Conservation (phyloP, 768 basidiomycete genomes). For the Leccinum pellstonianum region DNA sequence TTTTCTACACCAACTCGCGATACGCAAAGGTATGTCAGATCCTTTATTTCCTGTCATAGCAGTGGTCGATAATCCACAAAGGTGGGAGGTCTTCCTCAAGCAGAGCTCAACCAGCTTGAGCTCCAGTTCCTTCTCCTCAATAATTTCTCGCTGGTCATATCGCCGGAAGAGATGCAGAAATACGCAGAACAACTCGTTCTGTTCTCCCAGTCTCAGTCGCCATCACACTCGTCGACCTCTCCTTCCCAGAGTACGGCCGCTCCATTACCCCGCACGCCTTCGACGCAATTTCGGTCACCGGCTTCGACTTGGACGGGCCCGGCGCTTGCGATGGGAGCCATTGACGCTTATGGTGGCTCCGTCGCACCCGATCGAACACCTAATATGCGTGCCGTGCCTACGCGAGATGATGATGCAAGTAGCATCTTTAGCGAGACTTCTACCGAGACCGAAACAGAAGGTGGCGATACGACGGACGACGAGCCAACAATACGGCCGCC, state of each 20-base stretch:
- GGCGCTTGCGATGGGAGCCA: conserved; percentile 51
- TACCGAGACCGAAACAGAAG: conserved; percentile 49
- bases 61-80: conserved; percentile 29
- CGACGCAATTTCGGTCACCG: conserved; percentile 20
- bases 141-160: conserved; percentile 89
- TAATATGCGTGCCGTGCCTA: conserved; percentile 23
- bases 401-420: conserved; percentile 33
- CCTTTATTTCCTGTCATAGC: conserved; percentile 5
- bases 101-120: conserved; percentile 94
- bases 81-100: conserved; percentile 94
- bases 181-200: conserved; percentile 89
- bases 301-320: conserved; percentile 32
- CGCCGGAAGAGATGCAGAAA: conserved; percentile 87
- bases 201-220: conserved; percentile 55
- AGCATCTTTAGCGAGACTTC: conserved; percentile 40
- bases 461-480: conserved; percentile 68
- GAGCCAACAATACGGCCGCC: conserved; percentile 76
- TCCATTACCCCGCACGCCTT: conserved; percentile 21
- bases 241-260: conserved; percentile 23
- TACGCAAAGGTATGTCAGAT: conserved; percentile 85
- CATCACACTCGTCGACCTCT: conserved; percentile 29
- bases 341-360: conserved; percentile 50
- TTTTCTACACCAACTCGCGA: conserved; percentile 98
- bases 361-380: conserved; percentile 36
- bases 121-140: conserved; percentile 96